These are phyloP conservation scores for Erythrophleum ivorense DNA, from an alignment of 331 rosid species.

Conservation along the genomic window DNA sequence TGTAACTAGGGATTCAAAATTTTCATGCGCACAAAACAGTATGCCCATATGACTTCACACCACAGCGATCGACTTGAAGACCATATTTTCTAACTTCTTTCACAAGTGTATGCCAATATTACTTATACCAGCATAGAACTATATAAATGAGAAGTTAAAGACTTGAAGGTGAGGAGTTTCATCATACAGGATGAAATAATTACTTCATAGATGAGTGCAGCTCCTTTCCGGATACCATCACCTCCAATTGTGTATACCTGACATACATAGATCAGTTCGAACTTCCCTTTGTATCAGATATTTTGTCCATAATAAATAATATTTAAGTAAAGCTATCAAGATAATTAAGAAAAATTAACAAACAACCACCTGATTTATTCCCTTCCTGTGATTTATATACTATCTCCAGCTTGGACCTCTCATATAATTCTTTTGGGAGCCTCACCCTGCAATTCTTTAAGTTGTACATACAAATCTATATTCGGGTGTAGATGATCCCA, in stretches of 20 bases:
- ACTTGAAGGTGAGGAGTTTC: background rate
- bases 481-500: conserved; percentile 87
- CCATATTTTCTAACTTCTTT: conserved; percentile 95
- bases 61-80: conserved; percentile 57
- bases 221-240: conserved; percentile 97
- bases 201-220: conserved; percentile 80
- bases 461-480: conserved; percentile 61
- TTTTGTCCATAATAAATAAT: too few relatives aligned
- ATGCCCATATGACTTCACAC: too few relatives aligned
- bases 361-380: conserved; percentile 86
- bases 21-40: background rate
- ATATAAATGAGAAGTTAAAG: conserved; percentile 32
- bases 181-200: conserved; percentile 29
- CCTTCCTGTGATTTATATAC: conserved; percentile 89
- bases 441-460: conserved; percentile 56
- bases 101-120: conserved; percentile 48
- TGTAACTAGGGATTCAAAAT: conserved; percentile 1
- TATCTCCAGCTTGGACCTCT: conserved; percentile 63
- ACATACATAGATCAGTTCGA: conserved; percentile 32
- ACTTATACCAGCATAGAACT: conserved; percentile 35
- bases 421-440: conserved; percentile 47
- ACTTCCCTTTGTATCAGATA: too few relatives aligned
- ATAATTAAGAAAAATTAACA: conserved; percentile 33
- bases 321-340: conserved; percentile 25
- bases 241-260: conserved; percentile 96